Evolutionary conservation across 1,139 yeast species (phyloP).

Genomic region (Lodderomyces beijingensis): DNA sequence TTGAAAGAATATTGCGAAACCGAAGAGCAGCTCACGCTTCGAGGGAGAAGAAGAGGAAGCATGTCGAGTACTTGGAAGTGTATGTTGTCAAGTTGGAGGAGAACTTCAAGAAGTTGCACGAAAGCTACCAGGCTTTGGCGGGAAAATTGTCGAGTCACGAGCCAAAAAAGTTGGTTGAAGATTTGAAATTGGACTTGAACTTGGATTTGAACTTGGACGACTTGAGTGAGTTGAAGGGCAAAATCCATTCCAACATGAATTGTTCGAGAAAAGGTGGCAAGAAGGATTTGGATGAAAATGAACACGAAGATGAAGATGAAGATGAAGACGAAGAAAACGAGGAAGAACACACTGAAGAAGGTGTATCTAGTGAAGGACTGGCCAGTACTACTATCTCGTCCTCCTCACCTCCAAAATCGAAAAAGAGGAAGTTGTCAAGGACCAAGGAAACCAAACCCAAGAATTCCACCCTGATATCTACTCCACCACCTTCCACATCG

Average conservation of each 20-base stretch:
- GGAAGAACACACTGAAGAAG: constrained; percentile 1
- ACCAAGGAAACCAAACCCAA: constrained; percentile 2
- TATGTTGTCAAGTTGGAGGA: constrained; percentile 50
- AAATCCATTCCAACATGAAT: constrained; percentile 29
- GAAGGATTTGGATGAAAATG: constrained; percentile 12
- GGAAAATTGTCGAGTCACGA: constrained; percentile 9
- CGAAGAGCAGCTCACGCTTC: constrained; percentile 98
- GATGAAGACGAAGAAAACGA: constrained; percentile 4
- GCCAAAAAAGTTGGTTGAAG: constrained; percentile 13
- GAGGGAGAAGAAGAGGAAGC: constrained; percentile 91
- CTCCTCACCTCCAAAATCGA: constrained; percentile 5
- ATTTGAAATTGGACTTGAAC: no score
- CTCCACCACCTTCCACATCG: constrained; percentile 3
- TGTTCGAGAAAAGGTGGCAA: constrained; percentile 12
- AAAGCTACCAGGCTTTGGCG: constrained; percentile 15
- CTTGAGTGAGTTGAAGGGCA: constrained; percentile 28
- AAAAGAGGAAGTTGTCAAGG: constrained; percentile 11
- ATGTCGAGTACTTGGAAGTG: constrained; percentile 78
- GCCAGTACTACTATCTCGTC: not conserved
- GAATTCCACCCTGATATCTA: not conserved
- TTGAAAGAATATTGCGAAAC: constrained; percentile 88
- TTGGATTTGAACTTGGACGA: constrained; percentile 21
- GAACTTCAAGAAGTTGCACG: constrained; percentile 24
- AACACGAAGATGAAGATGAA: constrained; percentile 5
- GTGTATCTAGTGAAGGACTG: constrained; percentile 1